These are phyloP conservation scores for Candida gorgasii DNA, from an alignment of 805 yeast species.

Conservation along the genomic window DNA sequence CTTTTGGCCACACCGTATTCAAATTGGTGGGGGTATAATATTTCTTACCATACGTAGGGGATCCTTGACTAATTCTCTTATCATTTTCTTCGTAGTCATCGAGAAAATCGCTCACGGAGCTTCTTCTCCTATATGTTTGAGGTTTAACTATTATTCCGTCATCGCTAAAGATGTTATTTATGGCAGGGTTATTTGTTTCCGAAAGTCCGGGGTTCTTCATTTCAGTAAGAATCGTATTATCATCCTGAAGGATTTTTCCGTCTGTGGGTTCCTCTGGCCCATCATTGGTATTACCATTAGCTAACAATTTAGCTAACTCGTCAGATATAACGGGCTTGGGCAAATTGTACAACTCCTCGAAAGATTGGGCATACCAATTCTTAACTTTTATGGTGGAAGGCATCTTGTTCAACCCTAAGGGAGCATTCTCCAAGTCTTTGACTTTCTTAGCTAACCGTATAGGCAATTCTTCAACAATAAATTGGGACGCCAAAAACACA, in stretches of 20 bases:
- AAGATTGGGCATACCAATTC: conserved; percentile 90
- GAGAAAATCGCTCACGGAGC: background rate
- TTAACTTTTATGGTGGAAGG: conserved; percentile 75
- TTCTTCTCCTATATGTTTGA: conserved; percentile 7
- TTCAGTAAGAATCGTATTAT: conserved; percentile 15
- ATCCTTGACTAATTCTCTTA: conserved; percentile 18
- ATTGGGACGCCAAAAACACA: conserved; percentile 78
- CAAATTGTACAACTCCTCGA: conserved; percentile 73
- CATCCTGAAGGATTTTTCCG: conserved; percentile 16
- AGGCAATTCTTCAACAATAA: conserved; percentile 83
- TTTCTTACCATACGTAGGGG: conserved; percentile 44
- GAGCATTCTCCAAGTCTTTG: conserved; percentile 77
- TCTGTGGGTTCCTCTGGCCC: conserved; percentile 15
- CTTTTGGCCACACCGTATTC: conserved; percentile 67
- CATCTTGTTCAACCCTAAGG: conserved; percentile 69
- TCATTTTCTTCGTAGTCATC: conserved; percentile 6
- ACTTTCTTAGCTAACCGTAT: conserved; percentile 84
- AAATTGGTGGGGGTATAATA: conserved; percentile 57
- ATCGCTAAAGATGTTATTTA: conserved; percentile 45
- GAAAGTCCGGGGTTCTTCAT: conserved; percentile 28
- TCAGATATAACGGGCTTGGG: conserved; percentile 55
- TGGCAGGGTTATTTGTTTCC: conserved; percentile 35
- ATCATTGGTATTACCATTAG: conserved; percentile 12
- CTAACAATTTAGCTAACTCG: conserved; percentile 39
- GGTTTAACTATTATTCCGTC: conserved; percentile 49